Evolutionary conservation across 116 monocot genomes (phyloP).

Genomic region (Dioscorea cayenensis): DNA sequence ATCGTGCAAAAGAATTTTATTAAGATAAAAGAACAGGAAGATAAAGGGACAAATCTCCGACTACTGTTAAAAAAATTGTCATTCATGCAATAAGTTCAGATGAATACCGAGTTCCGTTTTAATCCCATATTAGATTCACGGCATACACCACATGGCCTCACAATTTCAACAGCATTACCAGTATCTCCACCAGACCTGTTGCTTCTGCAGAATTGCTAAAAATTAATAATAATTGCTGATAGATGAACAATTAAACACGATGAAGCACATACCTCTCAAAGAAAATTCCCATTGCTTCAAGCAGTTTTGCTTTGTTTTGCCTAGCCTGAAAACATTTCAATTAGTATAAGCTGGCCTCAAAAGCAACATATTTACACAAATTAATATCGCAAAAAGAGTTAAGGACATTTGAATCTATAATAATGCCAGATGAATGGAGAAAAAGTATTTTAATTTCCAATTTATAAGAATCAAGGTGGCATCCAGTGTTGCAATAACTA

Average conservation of each 20-base stretch:
- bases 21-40: background rate
- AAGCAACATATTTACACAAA: background rate
- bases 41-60: background rate
- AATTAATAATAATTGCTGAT: background rate
- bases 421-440: too few relatives aligned
- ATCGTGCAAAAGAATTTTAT: conserved; percentile 6
- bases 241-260: background rate
- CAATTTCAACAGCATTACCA: conserved; percentile 33
- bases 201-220: conserved; percentile 26
- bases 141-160: conserved; percentile 65
- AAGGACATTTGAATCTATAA: too few relatives aligned
- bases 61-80: background rate
- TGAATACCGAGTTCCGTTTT: conserved; percentile 53
- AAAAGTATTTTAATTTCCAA: too few relatives aligned
- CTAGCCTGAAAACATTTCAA: conserved; percentile 53
- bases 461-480: too few relatives aligned
- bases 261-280: conserved; percentile 59
- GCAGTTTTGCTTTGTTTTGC: conserved; percentile 60
- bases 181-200: conserved; percentile 42
- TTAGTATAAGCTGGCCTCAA: background rate
- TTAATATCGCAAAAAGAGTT: background rate
- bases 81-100: background rate
- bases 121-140: conserved; percentile 79
- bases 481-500: too few relatives aligned
- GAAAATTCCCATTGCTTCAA: conserved; percentile 83